Conservation (phyloP, 352 stramenopile species). For the Globisporangium nunn region DNA sequence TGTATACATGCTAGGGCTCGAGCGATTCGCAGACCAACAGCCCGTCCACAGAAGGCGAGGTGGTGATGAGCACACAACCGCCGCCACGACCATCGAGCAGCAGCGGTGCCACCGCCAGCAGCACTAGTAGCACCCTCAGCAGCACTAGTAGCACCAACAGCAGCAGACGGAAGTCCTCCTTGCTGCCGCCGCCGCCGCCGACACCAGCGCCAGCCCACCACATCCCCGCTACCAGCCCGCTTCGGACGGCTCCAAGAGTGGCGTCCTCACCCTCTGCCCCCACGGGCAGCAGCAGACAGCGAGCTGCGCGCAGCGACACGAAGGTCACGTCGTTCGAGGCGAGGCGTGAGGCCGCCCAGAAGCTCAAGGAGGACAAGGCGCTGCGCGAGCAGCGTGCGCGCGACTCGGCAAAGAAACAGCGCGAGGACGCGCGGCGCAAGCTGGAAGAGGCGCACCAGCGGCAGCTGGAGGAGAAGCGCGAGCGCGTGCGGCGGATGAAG, state of each 20-base stretch:
- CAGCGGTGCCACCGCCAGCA: not conserved
- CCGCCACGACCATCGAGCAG: not conserved
- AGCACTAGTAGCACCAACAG: not conserved
- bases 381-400: constrained; percentile 51
- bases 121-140: not conserved
- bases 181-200: not conserved
- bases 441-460: constrained; percentile 58
- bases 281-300: constrained; percentile 19
- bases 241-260: constrained; percentile 12
- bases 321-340: constrained; percentile 38
- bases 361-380: constrained; percentile 66
- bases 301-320: constrained; percentile 11
- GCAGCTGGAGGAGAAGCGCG: constrained; percentile 61
- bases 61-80: not conserved
- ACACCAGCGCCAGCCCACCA: constrained; percentile 1
- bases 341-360: constrained; percentile 47
- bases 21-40: constrained; percentile 13
- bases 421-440: constrained; percentile 52
- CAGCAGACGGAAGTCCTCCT: not conserved
- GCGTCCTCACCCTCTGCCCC: constrained; percentile 19
- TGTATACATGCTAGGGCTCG: constrained; percentile 6
- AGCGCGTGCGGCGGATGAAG: constrained; percentile 56
- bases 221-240: constrained; percentile 4
- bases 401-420: constrained; percentile 55
- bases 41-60: constrained; percentile 11